These are phyloP conservation scores for Phytophthora boehmeriae DNA, from an alignment of 352 stramenopile species.

Conservation along the genomic window DNA sequence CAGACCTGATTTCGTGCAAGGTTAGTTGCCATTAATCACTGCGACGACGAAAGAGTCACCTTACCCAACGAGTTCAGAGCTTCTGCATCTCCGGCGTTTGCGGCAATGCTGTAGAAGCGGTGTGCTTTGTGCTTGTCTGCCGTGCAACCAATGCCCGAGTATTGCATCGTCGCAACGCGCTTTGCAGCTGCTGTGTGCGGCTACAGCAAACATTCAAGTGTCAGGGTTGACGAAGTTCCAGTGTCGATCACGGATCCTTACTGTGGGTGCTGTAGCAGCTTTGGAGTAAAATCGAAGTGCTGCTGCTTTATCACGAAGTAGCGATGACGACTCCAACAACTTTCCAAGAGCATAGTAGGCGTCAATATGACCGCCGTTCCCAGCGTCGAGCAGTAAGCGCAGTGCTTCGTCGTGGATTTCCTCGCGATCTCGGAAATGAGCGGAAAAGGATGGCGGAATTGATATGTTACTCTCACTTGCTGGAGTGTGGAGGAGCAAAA, in stretches of 20 bases:
- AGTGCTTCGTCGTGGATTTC: constrained; percentile 68
- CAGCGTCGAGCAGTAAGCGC: constrained; percentile 57
- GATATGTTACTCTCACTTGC: neutral
- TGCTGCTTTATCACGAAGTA: constrained; percentile 52
- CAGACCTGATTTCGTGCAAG: constrained; percentile 24
- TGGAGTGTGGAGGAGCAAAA: constrained; percentile 39
- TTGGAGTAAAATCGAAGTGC: constrained; percentile 69
- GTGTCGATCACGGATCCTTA: constrained; percentile 5
- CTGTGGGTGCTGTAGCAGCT: constrained; percentile 40
- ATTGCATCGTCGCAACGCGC: constrained; percentile 65
- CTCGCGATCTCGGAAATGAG: constrained; percentile 55
- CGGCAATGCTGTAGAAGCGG: constrained; percentile 63
- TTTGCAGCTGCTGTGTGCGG: constrained; percentile 52
- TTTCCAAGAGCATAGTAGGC: constrained; percentile 54
- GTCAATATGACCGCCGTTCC: constrained; percentile 41
- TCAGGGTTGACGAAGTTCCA: neutral
- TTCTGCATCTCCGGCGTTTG: constrained; percentile 51
- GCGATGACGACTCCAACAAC: constrained; percentile 55
- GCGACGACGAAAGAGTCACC: neutral
- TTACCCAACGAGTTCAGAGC: constrained; percentile 76
- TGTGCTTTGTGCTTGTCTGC: constrained; percentile 58
- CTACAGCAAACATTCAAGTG: constrained; percentile 17
- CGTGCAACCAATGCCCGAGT: constrained; percentile 57
- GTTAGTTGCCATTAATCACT: neutral
- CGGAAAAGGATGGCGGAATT: constrained; percentile 9